These are phyloP conservation scores for Calendula officinalis DNA, from an alignment of 129 eudicot species.

Conservation along the genomic window DNA sequence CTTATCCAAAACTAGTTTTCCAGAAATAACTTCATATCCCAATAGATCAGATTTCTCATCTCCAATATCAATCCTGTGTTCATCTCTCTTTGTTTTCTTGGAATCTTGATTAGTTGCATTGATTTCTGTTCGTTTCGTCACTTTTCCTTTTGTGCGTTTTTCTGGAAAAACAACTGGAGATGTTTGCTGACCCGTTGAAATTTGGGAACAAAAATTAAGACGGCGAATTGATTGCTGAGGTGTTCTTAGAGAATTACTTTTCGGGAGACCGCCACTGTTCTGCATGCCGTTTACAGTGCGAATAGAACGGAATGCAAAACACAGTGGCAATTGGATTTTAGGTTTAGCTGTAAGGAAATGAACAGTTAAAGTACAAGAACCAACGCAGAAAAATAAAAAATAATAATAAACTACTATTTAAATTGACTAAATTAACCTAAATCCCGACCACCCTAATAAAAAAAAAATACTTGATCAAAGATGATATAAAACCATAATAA, in stretches of 20 bases:
- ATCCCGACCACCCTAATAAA: neutral
- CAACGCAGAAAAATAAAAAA: constrained; percentile 8
- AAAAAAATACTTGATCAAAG: neutral
- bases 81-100: constrained; percentile 63
- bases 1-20: constrained; percentile 79
- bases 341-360: constrained; percentile 27
- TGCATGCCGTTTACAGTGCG: constrained; percentile 53
- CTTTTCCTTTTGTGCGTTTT: constrained; percentile 72
- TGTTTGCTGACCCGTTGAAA: constrained; percentile 80
- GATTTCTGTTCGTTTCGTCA: constrained; percentile 41
- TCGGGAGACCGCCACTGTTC: constrained; percentile 69
- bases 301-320: constrained; percentile 19
- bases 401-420: neutral
- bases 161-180: constrained; percentile 94
- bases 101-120: constrained; percentile 50
- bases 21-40: constrained; percentile 88
- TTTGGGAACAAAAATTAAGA: constrained; percentile 74
- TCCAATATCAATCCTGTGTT: constrained; percentile 86
- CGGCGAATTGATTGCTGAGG: constrained; percentile 88
- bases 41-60: constrained; percentile 88
- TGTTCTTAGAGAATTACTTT: constrained; percentile 64
- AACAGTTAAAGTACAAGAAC: constrained; percentile 29
- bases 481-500: neutral
- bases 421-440: constrained; percentile 4
- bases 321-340: constrained; percentile 30